Evolutionary conservation across 2,329 filamentous ascomycete species (phyloP).

Genomic region (Fusarium stilboides): DNA sequence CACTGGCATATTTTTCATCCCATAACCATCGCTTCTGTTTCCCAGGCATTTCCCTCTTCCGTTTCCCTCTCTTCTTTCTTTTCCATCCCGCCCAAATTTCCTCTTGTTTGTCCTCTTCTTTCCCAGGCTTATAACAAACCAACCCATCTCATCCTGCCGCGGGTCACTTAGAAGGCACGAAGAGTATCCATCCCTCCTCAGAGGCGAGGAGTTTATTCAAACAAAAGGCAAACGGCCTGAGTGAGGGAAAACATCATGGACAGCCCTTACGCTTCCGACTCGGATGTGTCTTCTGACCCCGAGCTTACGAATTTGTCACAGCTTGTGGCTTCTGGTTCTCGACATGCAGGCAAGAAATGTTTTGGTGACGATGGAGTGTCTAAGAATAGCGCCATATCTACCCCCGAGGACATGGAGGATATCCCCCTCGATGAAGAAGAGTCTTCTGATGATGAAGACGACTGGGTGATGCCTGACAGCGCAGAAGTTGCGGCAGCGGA

Average conservation of each 20-base stretch:
- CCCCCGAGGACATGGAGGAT: neutral
- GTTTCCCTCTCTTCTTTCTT: neutral
- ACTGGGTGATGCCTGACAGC: conserved; percentile 7
- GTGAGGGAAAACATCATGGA: conserved; percentile 8
- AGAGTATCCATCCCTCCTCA: neutral
- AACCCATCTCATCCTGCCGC: neutral
- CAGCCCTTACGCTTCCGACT: neutral
- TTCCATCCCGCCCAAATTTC: neutral
- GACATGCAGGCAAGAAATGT: neutral
- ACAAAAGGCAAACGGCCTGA: neutral
- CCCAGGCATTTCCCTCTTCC: neutral
- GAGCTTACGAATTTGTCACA: neutral
- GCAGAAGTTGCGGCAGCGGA: neutral
- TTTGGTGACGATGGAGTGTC: neutral
- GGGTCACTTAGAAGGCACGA: too few species aligned
- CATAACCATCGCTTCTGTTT: too few species aligned
- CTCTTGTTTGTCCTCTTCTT: neutral
- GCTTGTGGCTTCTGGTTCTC: neutral
- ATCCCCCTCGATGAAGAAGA: neutral
- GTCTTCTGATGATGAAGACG: neutral
- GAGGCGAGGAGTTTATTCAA: neutral
- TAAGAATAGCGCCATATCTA: neutral
- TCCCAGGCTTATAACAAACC: neutral
- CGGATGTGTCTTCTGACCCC: neutral
- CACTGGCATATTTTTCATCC: neutral